phyloP scores from a whole-genome alignment of 768 basidiomycete species.

The Mycena indigotica region DNA sequence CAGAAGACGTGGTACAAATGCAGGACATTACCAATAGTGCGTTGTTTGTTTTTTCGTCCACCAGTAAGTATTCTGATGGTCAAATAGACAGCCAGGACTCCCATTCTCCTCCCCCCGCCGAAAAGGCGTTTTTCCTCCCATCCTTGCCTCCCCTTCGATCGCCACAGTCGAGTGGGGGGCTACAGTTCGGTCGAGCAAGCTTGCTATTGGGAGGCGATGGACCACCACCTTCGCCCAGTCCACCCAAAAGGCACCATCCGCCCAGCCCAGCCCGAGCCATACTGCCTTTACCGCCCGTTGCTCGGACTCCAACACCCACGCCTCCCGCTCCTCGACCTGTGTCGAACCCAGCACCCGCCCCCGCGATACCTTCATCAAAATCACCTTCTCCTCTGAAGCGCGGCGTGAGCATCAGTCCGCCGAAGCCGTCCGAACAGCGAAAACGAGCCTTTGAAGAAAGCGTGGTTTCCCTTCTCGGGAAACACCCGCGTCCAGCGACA shows the following conservation, averaged over 20 bases:
- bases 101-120: not conserved
- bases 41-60: constrained; percentile 14
- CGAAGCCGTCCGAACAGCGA: constrained; percentile 48
- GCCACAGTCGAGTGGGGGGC: not conserved
- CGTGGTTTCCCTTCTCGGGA: constrained; percentile 69
- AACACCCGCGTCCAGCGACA: constrained; percentile 47
- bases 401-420: constrained; percentile 36
- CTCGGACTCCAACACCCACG: constrained; percentile 3
- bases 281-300: not conserved
- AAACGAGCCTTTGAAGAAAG: constrained; percentile 69
- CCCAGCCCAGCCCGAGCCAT: not conserved
- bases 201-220: constrained; percentile 29
- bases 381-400: constrained; percentile 40
- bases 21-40: constrained; percentile 52
- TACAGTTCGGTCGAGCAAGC: constrained; percentile 38
- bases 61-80: not conserved
- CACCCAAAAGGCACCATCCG: constrained; percentile 9
- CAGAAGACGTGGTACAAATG: constrained; percentile 31
- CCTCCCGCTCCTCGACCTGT: constrained; percentile 2
- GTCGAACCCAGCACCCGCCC: not conserved
- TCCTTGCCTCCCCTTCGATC: constrained; percentile 1
- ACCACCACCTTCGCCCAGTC: constrained; percentile 13
- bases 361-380: constrained; percentile 57
- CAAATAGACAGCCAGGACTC: constrained; percentile 5
- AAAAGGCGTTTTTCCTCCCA: constrained; percentile 8